These are phyloP conservation scores for Bipolaris cookei DNA, from an alignment of 2,329 filamentous ascomycete species.

Conservation along the genomic window DNA sequence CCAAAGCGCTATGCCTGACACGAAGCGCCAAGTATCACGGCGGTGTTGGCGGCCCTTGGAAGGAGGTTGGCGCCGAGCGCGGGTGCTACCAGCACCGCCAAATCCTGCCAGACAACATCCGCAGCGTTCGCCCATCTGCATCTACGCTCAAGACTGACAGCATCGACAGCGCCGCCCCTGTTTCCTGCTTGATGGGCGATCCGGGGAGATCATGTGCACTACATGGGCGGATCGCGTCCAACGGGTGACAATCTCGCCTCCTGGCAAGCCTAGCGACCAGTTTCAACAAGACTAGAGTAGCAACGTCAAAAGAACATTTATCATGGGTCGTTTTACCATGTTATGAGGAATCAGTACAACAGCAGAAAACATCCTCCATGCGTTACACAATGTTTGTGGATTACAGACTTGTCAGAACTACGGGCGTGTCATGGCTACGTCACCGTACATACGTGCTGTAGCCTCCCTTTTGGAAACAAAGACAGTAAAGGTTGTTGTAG, in stretches of 20 bases:
- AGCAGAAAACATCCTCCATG: background rate
- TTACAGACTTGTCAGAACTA: no score
- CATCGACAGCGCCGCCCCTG: background rate
- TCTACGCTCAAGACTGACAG: background rate
- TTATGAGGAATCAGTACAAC: background rate
- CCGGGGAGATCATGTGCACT: slow-evolving; percentile 4
- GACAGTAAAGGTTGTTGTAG: background rate
- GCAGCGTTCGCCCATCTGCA: slow-evolving; percentile 6
- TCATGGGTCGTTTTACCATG: no score
- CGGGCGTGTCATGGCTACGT: background rate
- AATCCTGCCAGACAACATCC: slow-evolving; percentile 3
- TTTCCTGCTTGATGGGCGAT: slow-evolving; percentile 4
- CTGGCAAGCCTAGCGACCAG: background rate
- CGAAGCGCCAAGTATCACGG: slow-evolving; percentile 19
- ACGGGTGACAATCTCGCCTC: background rate
- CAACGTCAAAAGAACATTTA: background rate
- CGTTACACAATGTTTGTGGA: background rate
- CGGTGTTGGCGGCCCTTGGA: slow-evolving; percentile 22
- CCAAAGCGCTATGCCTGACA: slow-evolving; percentile 18
- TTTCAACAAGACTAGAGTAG: background rate
- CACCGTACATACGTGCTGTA: background rate
- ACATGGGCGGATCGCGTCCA: background rate
- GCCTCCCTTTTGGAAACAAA: background rate
- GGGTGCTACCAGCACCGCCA: background rate
- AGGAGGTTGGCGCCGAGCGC: slow-evolving; percentile 8